Percentiles rank a stretch among this genome's conserved stretches.
These are phyloP conservation scores for Raphanus hybrid DNA, from an alignment of 441 rosid genomes.

Conservation along the genomic window DNA sequence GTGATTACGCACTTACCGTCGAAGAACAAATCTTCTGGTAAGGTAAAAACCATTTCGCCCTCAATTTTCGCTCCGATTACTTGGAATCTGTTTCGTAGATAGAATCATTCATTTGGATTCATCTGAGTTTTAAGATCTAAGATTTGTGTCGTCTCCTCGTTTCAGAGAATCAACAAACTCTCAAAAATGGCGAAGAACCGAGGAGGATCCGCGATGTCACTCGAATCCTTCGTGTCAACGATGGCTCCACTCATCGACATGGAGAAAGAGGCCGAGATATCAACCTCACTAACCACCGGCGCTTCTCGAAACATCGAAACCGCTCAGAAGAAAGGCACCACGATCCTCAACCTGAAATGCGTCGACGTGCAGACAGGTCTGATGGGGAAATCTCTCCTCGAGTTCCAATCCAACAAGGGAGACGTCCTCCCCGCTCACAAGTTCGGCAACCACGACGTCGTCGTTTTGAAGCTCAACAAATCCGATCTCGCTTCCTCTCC, in stretches of 20 bases:
- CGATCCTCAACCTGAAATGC: conserved; percentile 88
- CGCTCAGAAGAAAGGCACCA: conserved; percentile 85
- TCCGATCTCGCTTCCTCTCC: conserved; percentile 85
- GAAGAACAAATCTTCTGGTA: too few species aligned
- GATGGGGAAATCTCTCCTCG: conserved; percentile 90
- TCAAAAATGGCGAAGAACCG: conserved; percentile 48
- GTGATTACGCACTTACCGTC: too few species aligned
- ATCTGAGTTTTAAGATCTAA: too few species aligned
- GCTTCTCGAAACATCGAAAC: conserved; percentile 71
- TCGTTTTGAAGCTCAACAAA: conserved; percentile 82
- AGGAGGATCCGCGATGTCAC: conserved; percentile 60
- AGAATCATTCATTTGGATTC: too few species aligned
- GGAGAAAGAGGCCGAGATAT: conserved; percentile 97
- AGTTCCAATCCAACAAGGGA: conserved; percentile 89
- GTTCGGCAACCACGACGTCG: conserved; percentile 95
- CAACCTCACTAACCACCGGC: conserved; percentile 80
- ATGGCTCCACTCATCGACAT: conserved; percentile 79
- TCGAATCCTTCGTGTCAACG: conserved; percentile 73
- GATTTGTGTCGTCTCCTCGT: too few species aligned
- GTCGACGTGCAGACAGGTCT: conserved; percentile 91
- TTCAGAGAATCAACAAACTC: conserved; percentile 11
- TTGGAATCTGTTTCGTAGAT: too few species aligned
- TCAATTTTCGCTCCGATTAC: too few species aligned
- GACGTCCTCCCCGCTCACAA: conserved; percentile 98
- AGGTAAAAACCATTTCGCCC: too few species aligned